Percentiles rank a stretch among this genome's conserved stretches.
phyloP scores from a whole-genome alignment of 768 basidiomycete species.

The Pseudohyphozyma bogoriensis region DNA sequence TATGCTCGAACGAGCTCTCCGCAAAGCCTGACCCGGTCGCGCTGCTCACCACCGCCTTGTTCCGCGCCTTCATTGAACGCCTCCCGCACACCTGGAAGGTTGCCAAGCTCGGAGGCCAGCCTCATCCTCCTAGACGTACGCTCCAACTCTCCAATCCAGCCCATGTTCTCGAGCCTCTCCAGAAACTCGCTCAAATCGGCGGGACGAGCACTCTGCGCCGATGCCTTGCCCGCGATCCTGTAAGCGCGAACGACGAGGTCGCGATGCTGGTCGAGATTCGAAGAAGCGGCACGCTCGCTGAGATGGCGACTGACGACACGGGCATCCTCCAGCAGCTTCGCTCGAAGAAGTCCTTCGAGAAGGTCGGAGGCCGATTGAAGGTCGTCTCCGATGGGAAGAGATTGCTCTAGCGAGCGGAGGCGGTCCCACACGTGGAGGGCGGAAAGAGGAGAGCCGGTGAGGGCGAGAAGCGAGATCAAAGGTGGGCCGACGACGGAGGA shows the following conservation, averaged over 20 bases:
- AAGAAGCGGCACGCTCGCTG: too few species aligned
- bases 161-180: background rate
- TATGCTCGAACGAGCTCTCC: conserved; percentile 27
- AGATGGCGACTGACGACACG: background rate
- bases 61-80: background rate
- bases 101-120: background rate
- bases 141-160: background rate
- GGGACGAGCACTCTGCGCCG: conserved; percentile 5
- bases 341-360: conserved; percentile 12
- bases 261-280: background rate
- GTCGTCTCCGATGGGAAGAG: background rate
- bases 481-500: background rate
- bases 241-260: background rate
- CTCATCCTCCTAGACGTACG: background rate
- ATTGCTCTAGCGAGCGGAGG: background rate
- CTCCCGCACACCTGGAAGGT: background rate
- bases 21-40: conserved; percentile 11
- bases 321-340: conserved; percentile 11
- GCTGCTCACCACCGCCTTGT: too few species aligned
- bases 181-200: background rate
- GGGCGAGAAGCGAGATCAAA: conserved; percentile 2
- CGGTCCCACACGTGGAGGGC: conserved; percentile 1
- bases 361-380: background rate
- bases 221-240: conserved; percentile 7
- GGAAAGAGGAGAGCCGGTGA: background rate